A percentile compares a stretch with the other conserved stretches of the same genome.
Evolutionary conservation across 805 yeast species (phyloP).

Genomic region (Hermanozyma aechmeae): DNA sequence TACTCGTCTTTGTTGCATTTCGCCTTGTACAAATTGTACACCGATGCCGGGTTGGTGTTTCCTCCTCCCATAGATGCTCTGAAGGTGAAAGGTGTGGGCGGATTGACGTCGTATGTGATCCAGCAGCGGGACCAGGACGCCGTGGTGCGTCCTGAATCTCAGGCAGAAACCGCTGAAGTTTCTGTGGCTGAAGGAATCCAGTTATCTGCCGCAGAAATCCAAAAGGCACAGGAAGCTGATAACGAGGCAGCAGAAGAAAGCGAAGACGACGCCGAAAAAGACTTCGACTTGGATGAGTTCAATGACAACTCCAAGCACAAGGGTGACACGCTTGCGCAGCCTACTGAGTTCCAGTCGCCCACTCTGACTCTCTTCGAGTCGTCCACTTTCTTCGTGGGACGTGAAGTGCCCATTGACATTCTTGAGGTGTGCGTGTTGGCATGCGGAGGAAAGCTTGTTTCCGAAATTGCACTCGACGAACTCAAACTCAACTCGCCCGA

Average conservation of each 20-base stretch:
- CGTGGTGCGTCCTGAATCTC: too few relatives aligned
- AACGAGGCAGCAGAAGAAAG: slow-evolving; percentile 30
- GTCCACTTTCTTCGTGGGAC: slow-evolving; percentile 79
- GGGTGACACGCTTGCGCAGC: slow-evolving; percentile 72
- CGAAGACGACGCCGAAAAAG: slow-evolving; percentile 7
- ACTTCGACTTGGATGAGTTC: slow-evolving; percentile 56
- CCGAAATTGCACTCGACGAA: slow-evolving; percentile 85
- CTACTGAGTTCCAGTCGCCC: slow-evolving; percentile 40
- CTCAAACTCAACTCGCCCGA: slow-evolving; percentile 39
- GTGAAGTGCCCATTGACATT: slow-evolving; percentile 91
- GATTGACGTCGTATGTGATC: slow-evolving; percentile 73
- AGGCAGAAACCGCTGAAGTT: not conserved
- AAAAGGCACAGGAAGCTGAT: slow-evolving; percentile 46
- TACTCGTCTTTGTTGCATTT: slow-evolving; percentile 89
- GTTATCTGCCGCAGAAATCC: slow-evolving; percentile 32
- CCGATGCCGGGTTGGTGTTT: slow-evolving; percentile 76
- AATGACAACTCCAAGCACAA: slow-evolving; percentile 48
- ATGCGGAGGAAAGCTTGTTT: slow-evolving; percentile 75
- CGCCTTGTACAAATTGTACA: slow-evolving; percentile 74
- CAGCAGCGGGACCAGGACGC: slow-evolving; percentile 37
- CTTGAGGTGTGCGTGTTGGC: slow-evolving; percentile 81
- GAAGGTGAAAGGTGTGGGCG: slow-evolving; percentile 81
- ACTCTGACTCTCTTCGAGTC: slow-evolving; percentile 60
- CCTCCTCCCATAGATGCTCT: slow-evolving; percentile 78
- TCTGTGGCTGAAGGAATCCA: slow-evolving; percentile 10